These are phyloP conservation scores for Trichoderma gamsii DNA, from an alignment of 495 filamentous ascomycete genomes.

Conservation along the genomic window DNA sequence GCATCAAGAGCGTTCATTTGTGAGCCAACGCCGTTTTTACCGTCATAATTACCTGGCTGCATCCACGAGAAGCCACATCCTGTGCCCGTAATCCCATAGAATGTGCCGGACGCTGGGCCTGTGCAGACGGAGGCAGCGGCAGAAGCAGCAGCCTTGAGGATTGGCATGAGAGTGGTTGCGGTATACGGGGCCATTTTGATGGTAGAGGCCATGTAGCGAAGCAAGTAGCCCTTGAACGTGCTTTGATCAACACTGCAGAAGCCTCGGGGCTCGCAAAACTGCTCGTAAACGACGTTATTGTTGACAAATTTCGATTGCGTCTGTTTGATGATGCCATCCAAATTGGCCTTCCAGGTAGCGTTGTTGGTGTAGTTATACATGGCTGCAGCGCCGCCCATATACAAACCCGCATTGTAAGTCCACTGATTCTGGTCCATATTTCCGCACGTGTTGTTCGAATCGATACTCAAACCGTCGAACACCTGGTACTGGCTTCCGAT, in stretches of 20 bases:
- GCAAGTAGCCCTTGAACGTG: slow-evolving; percentile 69
- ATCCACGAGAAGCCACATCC: slow-evolving; percentile 51
- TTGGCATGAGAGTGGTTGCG: slow-evolving; percentile 47
- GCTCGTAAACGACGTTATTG: slow-evolving; percentile 57
- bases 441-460: slow-evolving; percentile 45
- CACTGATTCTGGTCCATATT: slow-evolving; percentile 60
- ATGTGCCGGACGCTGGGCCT: slow-evolving; percentile 47
- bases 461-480: slow-evolving; percentile 59
- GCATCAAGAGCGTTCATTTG: slow-evolving; percentile 67
- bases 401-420: slow-evolving; percentile 72
- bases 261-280: slow-evolving; percentile 58
- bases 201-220: slow-evolving; percentile 62
- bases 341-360: slow-evolving; percentile 51
- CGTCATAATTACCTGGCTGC: slow-evolving; percentile 30
- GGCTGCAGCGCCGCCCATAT: slow-evolving; percentile 63
- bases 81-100: slow-evolving; percentile 42
- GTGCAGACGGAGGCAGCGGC: slow-evolving; percentile 59
- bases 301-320: slow-evolving; percentile 53
- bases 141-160: slow-evolving; percentile 48
- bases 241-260: slow-evolving; percentile 67
- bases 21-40: slow-evolving; percentile 54
- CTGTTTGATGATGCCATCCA: slow-evolving; percentile 49
- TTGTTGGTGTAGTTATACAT: slow-evolving; percentile 65
- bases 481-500: slow-evolving; percentile 56
- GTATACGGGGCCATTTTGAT: slow-evolving; percentile 63